phyloP scores from a whole-genome alignment of 805 yeast genomes.

The Candida namnaoensis region DNA sequence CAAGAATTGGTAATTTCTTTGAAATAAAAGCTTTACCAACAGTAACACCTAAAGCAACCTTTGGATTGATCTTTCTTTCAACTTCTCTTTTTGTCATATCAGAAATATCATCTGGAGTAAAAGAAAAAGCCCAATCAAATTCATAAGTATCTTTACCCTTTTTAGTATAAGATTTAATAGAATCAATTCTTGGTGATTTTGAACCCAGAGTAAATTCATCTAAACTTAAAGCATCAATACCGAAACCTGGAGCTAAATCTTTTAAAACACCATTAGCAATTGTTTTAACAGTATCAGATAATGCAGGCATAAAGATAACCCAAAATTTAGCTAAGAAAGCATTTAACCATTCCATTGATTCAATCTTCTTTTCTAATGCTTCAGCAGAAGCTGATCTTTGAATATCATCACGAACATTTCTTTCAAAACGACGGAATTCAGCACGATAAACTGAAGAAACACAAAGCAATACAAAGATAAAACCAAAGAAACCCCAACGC shows the following conservation, averaged over 20 bases:
- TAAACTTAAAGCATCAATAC: conserved; percentile 64
- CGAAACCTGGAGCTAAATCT: conserved; percentile 75
- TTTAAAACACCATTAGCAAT: conserved; percentile 61
- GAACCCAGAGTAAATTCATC: conserved; percentile 78
- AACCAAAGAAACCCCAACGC: conserved; percentile 58
- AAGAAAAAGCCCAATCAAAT: conserved; percentile 80
- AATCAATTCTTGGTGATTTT: conserved; percentile 68
- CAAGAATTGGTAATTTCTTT: conserved; percentile 67
- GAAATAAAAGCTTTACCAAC: conserved; percentile 77
- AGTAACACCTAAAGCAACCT: conserved; percentile 72
- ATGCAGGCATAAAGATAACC: conserved; percentile 84
- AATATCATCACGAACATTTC: conserved; percentile 72
- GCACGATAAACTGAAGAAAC: conserved; percentile 61
- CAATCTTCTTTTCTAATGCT: conserved; percentile 51
- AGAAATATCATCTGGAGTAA: conserved; percentile 75
- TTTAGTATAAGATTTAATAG: conserved; percentile 66
- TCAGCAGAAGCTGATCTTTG: conserved; percentile 55
- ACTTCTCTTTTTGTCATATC: conserved; percentile 77
- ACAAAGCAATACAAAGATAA: conserved; percentile 49
- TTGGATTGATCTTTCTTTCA: conserved; percentile 65
- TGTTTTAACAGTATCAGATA: conserved; percentile 64
- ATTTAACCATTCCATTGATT: conserved; percentile 78
- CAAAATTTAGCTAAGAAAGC: conserved; percentile 72
- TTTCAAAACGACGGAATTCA: conserved; percentile 68
- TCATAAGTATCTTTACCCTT: conserved; percentile 60